A percentile compares a stretch with the other conserved stretches of the same genome.
Conservation (phyloP, 176 grass and related monocot species). For the Hsuehochloa calcarea region DNA sequence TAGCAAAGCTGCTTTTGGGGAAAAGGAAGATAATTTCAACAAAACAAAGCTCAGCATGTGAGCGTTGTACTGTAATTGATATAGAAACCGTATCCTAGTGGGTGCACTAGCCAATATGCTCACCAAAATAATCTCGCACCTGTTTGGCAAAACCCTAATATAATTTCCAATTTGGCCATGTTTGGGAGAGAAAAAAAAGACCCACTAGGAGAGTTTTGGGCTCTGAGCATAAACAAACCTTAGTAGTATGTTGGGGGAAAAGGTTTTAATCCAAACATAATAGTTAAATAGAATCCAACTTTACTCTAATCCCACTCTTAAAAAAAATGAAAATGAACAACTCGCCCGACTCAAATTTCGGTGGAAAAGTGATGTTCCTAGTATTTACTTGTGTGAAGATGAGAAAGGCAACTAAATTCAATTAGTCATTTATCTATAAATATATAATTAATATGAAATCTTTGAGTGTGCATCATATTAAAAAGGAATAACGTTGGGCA, state of each 20-base stretch:
- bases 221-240: not conserved
- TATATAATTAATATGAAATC: not conserved
- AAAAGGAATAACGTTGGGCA: not conserved
- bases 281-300: not conserved
- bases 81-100: not conserved
- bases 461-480: not conserved
- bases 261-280: not conserved
- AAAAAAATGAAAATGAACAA: not conserved
- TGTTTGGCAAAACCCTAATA: not conserved
- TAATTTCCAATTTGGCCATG: not conserved
- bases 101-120: not conserved
- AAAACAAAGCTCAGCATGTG: slow-evolving; percentile 21
- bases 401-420: not conserved
- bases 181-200: too few relatives aligned
- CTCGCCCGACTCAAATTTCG: not conserved
- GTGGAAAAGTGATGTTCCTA: not conserved
- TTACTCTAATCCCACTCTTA: not conserved
- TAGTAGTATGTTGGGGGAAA: not conserved
- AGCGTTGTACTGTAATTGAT: not conserved
- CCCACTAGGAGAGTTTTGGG: not conserved
- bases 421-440: not conserved
- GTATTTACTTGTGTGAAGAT: not conserved
- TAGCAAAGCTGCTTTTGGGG: slow-evolving; percentile 12
- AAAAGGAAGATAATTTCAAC: not conserved
- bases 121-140: not conserved